Conservation (phyloP, 176 grass and related monocot genomes). For the Triticum monococcum region DNA sequence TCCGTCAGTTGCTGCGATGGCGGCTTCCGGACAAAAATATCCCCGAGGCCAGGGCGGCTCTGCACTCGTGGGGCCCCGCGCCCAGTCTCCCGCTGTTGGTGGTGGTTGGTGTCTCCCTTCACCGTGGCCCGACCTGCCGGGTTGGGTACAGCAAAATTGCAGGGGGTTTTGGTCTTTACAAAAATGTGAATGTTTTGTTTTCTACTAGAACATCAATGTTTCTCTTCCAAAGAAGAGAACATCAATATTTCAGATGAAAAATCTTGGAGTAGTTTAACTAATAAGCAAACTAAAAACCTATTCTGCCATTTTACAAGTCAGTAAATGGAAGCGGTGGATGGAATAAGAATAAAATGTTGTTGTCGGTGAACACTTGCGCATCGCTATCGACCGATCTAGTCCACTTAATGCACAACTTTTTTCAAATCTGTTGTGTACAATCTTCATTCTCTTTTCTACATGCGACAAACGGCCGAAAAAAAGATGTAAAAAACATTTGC, state of each 20-base stretch:
- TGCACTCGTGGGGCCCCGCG: neutral
- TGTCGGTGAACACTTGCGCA: neutral
- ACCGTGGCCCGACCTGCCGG: constrained; percentile 4
- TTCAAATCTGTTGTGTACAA: neutral
- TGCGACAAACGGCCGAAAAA: neutral
- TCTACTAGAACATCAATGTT: neutral
- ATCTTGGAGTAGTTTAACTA: neutral
- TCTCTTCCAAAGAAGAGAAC: no score
- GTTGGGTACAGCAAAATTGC: neutral
- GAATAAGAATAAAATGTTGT: no score
- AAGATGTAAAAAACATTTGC: neutral
- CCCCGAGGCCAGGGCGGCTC: neutral
- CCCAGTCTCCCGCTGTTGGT: neutral
- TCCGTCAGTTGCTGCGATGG: constrained; percentile 37
- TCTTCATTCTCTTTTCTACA: neutral
- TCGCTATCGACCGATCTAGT: neutral
- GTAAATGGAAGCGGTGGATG: neutral
- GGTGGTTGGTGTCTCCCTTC: neutral
- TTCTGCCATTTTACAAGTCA: neutral
- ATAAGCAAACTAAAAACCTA: neutral
- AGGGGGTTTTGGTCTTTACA: neutral
- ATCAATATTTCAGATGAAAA: neutral
- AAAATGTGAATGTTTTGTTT: neutral
- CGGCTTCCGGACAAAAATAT: constrained; percentile 50
- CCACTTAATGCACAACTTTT: neutral